Evolutionary conservation across 164 flowering plant genomes (phyloP), one percentile per base, ranked within the genome.

Genomic region (Saururus chinensis): DNA sequence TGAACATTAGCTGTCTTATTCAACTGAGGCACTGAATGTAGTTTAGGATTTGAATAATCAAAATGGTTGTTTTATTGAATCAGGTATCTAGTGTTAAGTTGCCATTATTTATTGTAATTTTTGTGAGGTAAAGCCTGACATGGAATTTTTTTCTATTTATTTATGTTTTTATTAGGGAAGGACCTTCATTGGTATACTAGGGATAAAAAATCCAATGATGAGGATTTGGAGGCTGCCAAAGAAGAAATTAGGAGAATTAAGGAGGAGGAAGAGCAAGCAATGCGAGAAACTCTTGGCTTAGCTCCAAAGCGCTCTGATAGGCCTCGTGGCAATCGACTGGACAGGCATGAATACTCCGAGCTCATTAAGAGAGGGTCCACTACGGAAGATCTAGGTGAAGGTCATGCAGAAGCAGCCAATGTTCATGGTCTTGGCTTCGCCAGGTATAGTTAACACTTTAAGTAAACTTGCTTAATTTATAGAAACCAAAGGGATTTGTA

Each of bases 231-330:
- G 62, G 95, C 88, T 51, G 79, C 82, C 48, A 86, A 82, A 74
- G 95, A 82, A 56, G 98, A 93, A 74, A 85, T 93, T 22, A 71
- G 72, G 64, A 80, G 83, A 71, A 79, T 93, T 57, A 89, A 92
- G 76, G 98, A 93, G 72, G 79, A 88, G 71, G 98, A 93, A 74
- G 98, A 93, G 70, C 89, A 85, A 68, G 89, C 96, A 49, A 93
- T 93, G 97, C 80, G 87, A 70, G 98, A 93, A 75, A 96, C 96
- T 66, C 84, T 93, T 64, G 97, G 98, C 59, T 79, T 93, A 73
- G 98, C 98, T 77, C 98, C 98, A 21, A 88, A 85, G 71, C 82
- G 88, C 58, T 52, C 80, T 60, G 65, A 23, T 62, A 79, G 76
- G 41, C 76, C 89, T 61, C 92, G 85, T 67, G 92, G 90, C 22